phyloP scores from a whole-genome alignment of 768 basidiomycete genomes.

The Boletus barrowsii region DNA sequence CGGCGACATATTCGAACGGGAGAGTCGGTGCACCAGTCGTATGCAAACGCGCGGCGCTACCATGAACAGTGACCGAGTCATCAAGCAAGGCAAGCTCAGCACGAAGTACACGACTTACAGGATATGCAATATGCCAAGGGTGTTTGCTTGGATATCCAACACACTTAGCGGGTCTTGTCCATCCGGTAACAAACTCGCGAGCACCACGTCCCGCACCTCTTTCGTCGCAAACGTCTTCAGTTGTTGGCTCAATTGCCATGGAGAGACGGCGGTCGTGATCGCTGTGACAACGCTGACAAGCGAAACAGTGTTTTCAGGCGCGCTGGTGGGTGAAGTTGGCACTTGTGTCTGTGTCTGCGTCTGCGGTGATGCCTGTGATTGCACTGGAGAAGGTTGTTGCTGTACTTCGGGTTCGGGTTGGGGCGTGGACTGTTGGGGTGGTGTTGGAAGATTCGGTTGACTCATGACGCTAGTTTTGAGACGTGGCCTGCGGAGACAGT shows the following conservation, averaged over 20 bases:
- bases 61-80: neutral
- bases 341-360: constrained; percentile 3
- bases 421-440: constrained; percentile 17
- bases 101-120: constrained; percentile 46
- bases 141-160: constrained; percentile 53
- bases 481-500: neutral
- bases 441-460: constrained; percentile 24
- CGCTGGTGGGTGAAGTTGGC: neutral
- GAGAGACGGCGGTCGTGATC: constrained; percentile 43
- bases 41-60: constrained; percentile 59
- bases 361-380: constrained; percentile 7
- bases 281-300: constrained; percentile 42
- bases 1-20: constrained; percentile 39
- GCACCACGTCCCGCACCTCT: constrained; percentile 55
- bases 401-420: constrained; percentile 15
- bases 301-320: constrained; percentile 18
- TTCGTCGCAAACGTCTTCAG: constrained; percentile 48
- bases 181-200: constrained; percentile 50
- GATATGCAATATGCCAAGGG: constrained; percentile 68
- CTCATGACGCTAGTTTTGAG: constrained; percentile 17
- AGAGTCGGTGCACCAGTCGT: constrained; percentile 38
- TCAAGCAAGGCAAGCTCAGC: neutral
- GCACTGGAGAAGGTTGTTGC: constrained; percentile 12
- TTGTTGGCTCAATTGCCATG: constrained; percentile 39
- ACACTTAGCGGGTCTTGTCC: constrained; percentile 68